phyloP scores from a whole-genome alignment of 176 grass and related monocot genomes.

The Oryza meridionalis region DNA sequence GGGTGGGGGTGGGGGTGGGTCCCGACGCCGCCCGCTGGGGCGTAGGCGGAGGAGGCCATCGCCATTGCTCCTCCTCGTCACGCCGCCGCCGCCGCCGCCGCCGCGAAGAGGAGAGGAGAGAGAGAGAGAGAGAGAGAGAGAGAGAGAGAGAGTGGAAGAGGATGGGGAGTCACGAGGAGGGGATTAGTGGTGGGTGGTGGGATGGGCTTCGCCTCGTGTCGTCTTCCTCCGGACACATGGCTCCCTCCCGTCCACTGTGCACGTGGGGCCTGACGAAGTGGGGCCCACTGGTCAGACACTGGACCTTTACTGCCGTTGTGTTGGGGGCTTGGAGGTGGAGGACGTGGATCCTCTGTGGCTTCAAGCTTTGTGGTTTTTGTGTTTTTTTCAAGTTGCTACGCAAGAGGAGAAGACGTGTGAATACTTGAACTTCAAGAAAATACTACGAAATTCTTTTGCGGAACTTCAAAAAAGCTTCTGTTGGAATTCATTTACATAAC shows the following conservation, averaged over 20 bases:
- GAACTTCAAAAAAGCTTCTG: neutral
- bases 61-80: constrained; percentile 21
- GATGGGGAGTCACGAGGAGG: neutral
- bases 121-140: too few species aligned
- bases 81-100: constrained; percentile 20
- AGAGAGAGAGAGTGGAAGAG: neutral
- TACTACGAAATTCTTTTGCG: neutral
- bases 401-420: too few species aligned
- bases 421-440: too few species aligned
- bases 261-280: neutral
- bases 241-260: neutral
- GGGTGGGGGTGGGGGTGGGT: constrained; percentile 14
- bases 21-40: constrained; percentile 28
- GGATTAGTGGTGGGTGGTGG: constrained; percentile 32
- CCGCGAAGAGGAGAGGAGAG: neutral
- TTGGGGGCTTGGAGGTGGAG: neutral
- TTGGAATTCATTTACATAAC: neutral
- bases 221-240: constrained; percentile 4
- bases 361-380: neutral
- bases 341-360: neutral
- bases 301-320: too few species aligned
- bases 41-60: constrained; percentile 46
- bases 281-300: neutral
- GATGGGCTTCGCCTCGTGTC: neutral
- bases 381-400: too few species aligned